These are phyloP conservation scores for Penicillium sp. DNA, from an alignment of 2,329 filamentous ascomycete genomes.

Conservation along the genomic window DNA sequence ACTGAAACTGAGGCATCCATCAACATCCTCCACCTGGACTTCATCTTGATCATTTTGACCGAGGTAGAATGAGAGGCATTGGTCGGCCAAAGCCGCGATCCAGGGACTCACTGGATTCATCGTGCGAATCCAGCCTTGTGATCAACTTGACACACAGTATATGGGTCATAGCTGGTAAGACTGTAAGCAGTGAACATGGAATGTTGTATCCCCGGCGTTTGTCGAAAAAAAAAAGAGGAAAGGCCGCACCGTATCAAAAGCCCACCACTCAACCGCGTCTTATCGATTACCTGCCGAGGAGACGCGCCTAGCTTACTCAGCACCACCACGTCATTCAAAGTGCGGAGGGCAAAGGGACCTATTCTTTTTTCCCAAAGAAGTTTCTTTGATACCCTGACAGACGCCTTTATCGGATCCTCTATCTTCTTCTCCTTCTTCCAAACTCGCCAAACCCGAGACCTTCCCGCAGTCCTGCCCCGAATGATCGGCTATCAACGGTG, in stretches of 20 bases:
- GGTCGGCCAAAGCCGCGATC: conserved; percentile 27
- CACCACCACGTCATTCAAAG: conserved; percentile 33
- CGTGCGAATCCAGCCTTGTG: conserved; percentile 13
- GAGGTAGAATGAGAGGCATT: conserved; percentile 22
- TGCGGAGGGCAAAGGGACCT: conserved; percentile 17
- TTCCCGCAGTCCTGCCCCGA: neutral
- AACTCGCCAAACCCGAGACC: neutral
- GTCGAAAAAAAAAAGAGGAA: neutral
- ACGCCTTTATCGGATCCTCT: neutral
- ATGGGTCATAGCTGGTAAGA: neutral
- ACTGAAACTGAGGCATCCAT: conserved; percentile 34
- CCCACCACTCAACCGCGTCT: conserved; percentile 1
- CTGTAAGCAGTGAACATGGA: neutral
- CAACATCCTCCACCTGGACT: conserved; percentile 33
- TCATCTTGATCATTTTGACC: conserved; percentile 8
- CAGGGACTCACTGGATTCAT: conserved; percentile 27
- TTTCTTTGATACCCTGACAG: neutral
- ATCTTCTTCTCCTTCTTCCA: neutral
- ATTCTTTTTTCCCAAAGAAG: neutral
- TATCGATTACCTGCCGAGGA: conserved; percentile 4
- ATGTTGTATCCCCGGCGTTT: neutral
- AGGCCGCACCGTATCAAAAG: neutral
- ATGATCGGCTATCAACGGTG: conserved; percentile 9
- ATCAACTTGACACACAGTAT: neutral
- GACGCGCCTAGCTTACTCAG: conserved; percentile 19